phyloP scores from a whole-genome alignment of 768 basidiomycete genomes.

The Hericium rajendrae region DNA sequence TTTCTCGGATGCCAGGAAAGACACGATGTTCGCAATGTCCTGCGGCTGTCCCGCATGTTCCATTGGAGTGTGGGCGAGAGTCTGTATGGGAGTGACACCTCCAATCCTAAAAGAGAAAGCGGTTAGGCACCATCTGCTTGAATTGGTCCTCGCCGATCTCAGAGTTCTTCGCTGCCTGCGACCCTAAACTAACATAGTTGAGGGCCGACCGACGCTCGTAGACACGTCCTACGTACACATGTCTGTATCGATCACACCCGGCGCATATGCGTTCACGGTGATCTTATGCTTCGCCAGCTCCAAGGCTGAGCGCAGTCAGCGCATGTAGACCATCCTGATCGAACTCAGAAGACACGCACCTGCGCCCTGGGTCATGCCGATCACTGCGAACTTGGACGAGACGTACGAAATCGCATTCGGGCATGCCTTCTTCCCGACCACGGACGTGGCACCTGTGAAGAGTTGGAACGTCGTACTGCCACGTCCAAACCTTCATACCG shows the following conservation, averaged over 20 bases:
- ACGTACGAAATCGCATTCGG: constrained; percentile 16
- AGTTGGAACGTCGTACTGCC: background rate
- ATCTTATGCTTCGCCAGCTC: constrained; percentile 14
- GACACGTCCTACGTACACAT: constrained; percentile 9
- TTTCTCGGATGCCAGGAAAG: too few species aligned
- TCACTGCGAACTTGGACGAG: constrained; percentile 23
- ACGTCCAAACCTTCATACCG: constrained; percentile 4
- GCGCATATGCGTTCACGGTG: constrained; percentile 18
- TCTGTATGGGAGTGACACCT: too few species aligned
- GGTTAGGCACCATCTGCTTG: too few species aligned
- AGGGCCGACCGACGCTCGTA: too few species aligned
- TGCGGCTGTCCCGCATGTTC: too few species aligned
- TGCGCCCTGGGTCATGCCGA: constrained; percentile 21
- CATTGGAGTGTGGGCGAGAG: too few species aligned
- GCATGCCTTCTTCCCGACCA: constrained; percentile 1
- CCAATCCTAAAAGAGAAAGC: too few species aligned
- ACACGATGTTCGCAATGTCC: too few species aligned
- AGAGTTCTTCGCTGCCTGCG: too few species aligned
- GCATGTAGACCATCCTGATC: background rate
- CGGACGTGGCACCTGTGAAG: constrained; percentile 6
- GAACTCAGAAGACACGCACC: constrained; percentile 2
- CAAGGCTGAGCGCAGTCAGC: constrained; percentile 5
- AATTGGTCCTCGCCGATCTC: too few species aligned
- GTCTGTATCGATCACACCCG: constrained; percentile 12
- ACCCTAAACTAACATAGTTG: too few species aligned